phyloP scores from a whole-genome alignment of 2,329 filamentous ascomycete genomes.

The Alternaria arbusti region DNA sequence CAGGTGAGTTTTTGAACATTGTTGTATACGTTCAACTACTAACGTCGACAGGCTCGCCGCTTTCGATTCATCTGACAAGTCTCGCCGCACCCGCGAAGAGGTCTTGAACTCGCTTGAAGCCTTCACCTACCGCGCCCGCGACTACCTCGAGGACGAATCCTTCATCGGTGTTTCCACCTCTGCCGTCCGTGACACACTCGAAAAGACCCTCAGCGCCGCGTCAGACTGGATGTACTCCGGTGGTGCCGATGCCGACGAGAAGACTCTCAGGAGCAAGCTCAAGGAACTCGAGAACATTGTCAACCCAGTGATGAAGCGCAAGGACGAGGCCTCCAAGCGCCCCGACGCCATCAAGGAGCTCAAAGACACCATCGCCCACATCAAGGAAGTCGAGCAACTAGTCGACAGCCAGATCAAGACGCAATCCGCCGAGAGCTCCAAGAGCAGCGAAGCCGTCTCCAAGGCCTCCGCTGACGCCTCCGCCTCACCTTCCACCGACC shows the following conservation, averaged over 20 bases:
- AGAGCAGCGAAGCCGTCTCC: slow-evolving; percentile 42
- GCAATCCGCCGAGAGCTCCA: slow-evolving; percentile 61
- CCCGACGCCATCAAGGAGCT: slow-evolving; percentile 73
- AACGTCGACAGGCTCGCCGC: slow-evolving; percentile 68
- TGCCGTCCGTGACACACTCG: slow-evolving; percentile 69
- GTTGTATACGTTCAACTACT: slow-evolving; percentile 4
- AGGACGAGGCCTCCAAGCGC: slow-evolving; percentile 73
- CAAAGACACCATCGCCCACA: slow-evolving; percentile 73
- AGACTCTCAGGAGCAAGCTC: slow-evolving; percentile 77
- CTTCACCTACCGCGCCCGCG: slow-evolving; percentile 87
- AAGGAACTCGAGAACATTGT: slow-evolving; percentile 80
- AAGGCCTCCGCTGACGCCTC: slow-evolving; percentile 53
- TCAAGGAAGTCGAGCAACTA: slow-evolving; percentile 71
- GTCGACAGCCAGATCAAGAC: slow-evolving; percentile 77
- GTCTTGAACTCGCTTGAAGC: slow-evolving; percentile 90
- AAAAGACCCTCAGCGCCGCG: slow-evolving; percentile 69
- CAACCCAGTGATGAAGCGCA: slow-evolving; percentile 75
- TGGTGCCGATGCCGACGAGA: slow-evolving; percentile 75
- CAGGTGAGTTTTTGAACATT: slow-evolving; percentile 38
- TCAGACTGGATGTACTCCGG: slow-evolving; percentile 94
- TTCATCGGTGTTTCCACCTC: slow-evolving; percentile 77
- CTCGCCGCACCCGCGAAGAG: slow-evolving; percentile 79
- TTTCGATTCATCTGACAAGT: slow-evolving; percentile 84
- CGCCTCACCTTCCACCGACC: slow-evolving; percentile 54
- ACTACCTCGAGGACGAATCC: slow-evolving; percentile 77